phyloP scores from a whole-genome alignment of 139 green algal species.

The Picochlorum sp. region DNA sequence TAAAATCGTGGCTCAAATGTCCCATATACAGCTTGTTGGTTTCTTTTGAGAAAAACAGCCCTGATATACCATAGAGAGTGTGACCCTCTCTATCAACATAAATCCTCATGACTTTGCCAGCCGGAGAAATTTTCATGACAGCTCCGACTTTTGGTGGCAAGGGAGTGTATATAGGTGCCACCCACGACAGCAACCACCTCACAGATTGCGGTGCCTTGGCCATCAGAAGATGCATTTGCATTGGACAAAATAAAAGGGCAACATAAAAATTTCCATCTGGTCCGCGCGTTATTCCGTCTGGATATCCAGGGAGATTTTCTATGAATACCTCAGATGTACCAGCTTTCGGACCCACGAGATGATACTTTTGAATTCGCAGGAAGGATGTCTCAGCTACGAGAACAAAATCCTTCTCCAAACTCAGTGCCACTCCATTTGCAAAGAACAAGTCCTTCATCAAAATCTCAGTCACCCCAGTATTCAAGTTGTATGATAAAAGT shows the following conservation, averaged over 20 bases:
- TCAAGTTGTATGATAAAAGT: slow-evolving; percentile 50
- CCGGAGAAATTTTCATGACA: slow-evolving; percentile 3
- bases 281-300: slow-evolving; percentile 2
- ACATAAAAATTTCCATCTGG: not conserved
- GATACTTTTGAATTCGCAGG: slow-evolving; percentile 34
- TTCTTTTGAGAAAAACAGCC: not conserved
- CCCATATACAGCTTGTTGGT: slow-evolving; percentile 7
- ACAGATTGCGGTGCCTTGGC: not conserved
- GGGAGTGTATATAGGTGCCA: not conserved
- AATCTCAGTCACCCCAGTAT: slow-evolving; percentile 27
- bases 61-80: not conserved
- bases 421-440: slow-evolving; percentile 67
- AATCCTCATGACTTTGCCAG: not conserved
- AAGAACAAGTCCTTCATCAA: slow-evolving; percentile 50
- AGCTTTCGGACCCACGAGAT: slow-evolving; percentile 48
- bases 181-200: slow-evolving; percentile 5
- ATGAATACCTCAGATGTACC: not conserved
- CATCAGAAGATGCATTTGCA: not conserved
- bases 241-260: not conserved
- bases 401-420: slow-evolving; percentile 47
- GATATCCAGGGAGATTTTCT: slow-evolving; percentile 8
- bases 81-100: not conserved
- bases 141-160: not conserved
- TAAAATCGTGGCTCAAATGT: slow-evolving; percentile 13
- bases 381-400: slow-evolving; percentile 34